A percentile compares a stretch with the other conserved stretches of the same genome.
These are phyloP conservation scores for Syncephalis plumigaleata DNA, from an alignment of 371 early-diverging fungal species.

Conservation along the genomic window DNA sequence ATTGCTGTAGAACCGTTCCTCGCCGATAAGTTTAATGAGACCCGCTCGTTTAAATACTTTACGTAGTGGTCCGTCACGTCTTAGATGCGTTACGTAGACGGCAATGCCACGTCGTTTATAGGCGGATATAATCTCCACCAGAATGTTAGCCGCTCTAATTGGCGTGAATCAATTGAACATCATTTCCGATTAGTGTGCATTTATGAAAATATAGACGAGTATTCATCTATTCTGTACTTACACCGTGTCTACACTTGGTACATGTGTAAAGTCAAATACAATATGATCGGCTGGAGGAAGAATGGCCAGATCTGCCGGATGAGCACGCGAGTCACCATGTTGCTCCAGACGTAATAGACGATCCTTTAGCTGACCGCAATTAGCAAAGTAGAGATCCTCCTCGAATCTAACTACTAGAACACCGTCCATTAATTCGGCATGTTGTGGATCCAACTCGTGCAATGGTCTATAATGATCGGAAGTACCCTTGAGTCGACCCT, in stretches of 20 bases:
- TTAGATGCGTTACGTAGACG: constrained; percentile 73
- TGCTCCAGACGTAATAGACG: constrained; percentile 76
- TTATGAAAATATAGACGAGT: background rate
- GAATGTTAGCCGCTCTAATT: constrained; percentile 69
- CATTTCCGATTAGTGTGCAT: background rate
- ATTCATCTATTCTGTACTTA: constrained; percentile 5
- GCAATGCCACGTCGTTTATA: constrained; percentile 54
- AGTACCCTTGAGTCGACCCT: background rate
- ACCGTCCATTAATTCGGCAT: constrained; percentile 60
- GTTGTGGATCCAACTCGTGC: constrained; percentile 20
- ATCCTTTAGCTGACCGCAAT: constrained; percentile 85
- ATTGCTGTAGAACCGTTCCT: constrained; percentile 25
- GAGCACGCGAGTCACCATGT: constrained; percentile 79
- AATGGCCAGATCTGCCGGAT: constrained; percentile 65
- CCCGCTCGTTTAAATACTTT: constrained; percentile 50
- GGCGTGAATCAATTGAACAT: background rate
- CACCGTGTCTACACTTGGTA: constrained; percentile 81
- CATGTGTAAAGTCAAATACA: constrained; percentile 76
- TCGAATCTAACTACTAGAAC: constrained; percentile 73
- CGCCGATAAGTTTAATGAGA: constrained; percentile 39
- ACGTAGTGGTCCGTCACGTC: constrained; percentile 28
- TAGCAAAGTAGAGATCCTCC: constrained; percentile 87
- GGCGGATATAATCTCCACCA: constrained; percentile 71
- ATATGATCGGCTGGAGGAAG: constrained; percentile 42
- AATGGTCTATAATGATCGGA: background rate